Evolutionary conservation across 352 stramenopile genomes (phyloP).

Genomic region (Thalassiosira hispida): DNA sequence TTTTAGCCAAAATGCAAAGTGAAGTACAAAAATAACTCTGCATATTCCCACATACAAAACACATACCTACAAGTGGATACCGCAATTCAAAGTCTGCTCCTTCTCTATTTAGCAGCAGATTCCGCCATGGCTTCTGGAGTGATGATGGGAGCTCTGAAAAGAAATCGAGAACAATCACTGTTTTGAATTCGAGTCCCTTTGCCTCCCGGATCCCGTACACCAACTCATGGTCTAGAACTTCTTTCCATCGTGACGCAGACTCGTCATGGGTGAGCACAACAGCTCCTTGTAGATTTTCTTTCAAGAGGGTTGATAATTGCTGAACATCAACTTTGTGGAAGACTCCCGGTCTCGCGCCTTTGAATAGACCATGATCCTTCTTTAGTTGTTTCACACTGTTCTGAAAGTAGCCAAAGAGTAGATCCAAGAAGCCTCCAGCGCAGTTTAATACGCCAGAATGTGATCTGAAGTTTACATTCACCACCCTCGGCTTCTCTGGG

Average conservation of each 20-base stretch:
- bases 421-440: slow-evolving; percentile 43
- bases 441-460: slow-evolving; percentile 60
- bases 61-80: slow-evolving; percentile 70
- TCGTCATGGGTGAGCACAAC: slow-evolving; percentile 65
- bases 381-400: slow-evolving; percentile 56
- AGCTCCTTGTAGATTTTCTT: slow-evolving; percentile 43
- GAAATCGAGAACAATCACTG: slow-evolving; percentile 76
- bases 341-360: slow-evolving; percentile 59
- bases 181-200: slow-evolving; percentile 78
- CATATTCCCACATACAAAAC: no score
- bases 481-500: slow-evolving; percentile 59
- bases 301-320: slow-evolving; percentile 51
- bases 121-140: slow-evolving; percentile 63
- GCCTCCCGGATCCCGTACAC: slow-evolving; percentile 63
- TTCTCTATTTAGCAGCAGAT: slow-evolving; percentile 54
- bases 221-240: slow-evolving; percentile 35
- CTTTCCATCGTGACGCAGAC: slow-evolving; percentile 23
- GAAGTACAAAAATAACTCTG: no score
- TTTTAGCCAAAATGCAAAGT: no score
- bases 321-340: slow-evolving; percentile 46
- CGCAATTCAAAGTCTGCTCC: slow-evolving; percentile 25
- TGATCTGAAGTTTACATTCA: slow-evolving; percentile 65
- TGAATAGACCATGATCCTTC: slow-evolving; percentile 65
- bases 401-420: slow-evolving; percentile 64
- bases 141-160: slow-evolving; percentile 55